A percentile compares a stretch with the other conserved stretches of the same genome.
Evolutionary conservation across 345 rosid species (phyloP).

Genomic region (Citrus inodora): DNA sequence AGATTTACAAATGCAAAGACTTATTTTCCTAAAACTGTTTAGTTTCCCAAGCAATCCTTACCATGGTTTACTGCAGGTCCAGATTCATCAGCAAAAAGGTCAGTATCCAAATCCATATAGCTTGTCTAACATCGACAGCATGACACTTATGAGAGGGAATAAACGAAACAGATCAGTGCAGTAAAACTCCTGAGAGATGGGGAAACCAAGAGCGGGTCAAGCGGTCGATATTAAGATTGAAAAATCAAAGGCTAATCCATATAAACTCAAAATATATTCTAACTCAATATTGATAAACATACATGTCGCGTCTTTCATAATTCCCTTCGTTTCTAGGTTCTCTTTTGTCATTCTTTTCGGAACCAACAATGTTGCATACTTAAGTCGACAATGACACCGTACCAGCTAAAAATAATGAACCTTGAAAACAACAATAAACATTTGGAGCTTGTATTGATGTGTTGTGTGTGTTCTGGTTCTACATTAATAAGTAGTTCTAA

Average conservation of each 20-base stretch:
- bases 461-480: too few relatives aligned
- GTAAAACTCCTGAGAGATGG: background rate
- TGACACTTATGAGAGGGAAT: background rate
- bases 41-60: slow-evolving; percentile 14
- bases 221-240: background rate
- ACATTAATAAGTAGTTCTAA: too few relatives aligned
- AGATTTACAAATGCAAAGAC: background rate
- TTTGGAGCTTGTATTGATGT: too few relatives aligned
- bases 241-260: background rate
- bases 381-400: background rate
- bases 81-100: slow-evolving; percentile 15
- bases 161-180: background rate
- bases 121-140: background rate
- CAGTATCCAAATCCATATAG: slow-evolving; percentile 24
- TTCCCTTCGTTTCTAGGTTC: background rate
- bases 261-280: background rate
- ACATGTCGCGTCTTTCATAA: background rate
- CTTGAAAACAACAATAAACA: too few relatives aligned
- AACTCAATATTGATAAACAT: background rate
- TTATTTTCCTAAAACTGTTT: background rate
- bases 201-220: too few relatives aligned
- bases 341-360: background rate
- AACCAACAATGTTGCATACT: background rate
- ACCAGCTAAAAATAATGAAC: background rate
- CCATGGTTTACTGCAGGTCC: slow-evolving; percentile 27